Base-by-base conservation (phyloP, 768 basidiomycete genomes). In the Kwoniella dejecticola region DNA sequence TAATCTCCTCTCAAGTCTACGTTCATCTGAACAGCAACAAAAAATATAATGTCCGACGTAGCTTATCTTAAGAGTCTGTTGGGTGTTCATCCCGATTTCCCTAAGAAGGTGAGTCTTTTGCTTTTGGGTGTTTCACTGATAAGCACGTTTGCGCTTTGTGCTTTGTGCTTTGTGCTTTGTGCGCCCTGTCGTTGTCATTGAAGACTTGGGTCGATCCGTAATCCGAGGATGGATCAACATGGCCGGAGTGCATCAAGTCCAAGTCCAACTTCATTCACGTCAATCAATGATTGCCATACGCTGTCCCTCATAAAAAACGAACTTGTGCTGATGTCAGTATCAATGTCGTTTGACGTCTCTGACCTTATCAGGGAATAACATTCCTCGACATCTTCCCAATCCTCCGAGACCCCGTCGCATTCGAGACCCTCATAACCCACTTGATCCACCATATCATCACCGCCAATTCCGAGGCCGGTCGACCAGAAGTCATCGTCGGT, bases 331-430 rank as follows among this genome's bases (percentile, higher is more conserved):
- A 36, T 36, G 15, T 7, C n/a, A 13, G 7, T 40, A 41, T 13
- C 12, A 12, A 47, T 58, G 40, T 11, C 4, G 30, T 8, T 56
- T 38, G 26, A 11, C 24, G 0, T 52, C 41, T 4, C 59, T 21
- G n/a, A 8, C 36, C 23, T 17, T 11, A 26, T 15, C 69, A 94
- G 90, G 95, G 95, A 12, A 85, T 99, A 75, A 83, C 83, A 48
- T 99, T 99, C 80, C 82, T 94, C 57, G 96, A 99, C 79, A 90
- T 98, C 70, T 93, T 97, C 65, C 96, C 96, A 11, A 83, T 98
- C 76, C 84, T 99, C 17, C 85, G 88, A 15, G 83, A 91, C 74
- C 96, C 95, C 11, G 69, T 89, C 56, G 87, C 87, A 3, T 90
- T 95, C 74, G 95, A 97, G 81, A 87, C 89, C 44, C 84, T 98